These are phyloP conservation scores for Schizosaccharomyces japonicus DNA, from an alignment of 805 yeast species.

Conservation along the genomic window DNA sequence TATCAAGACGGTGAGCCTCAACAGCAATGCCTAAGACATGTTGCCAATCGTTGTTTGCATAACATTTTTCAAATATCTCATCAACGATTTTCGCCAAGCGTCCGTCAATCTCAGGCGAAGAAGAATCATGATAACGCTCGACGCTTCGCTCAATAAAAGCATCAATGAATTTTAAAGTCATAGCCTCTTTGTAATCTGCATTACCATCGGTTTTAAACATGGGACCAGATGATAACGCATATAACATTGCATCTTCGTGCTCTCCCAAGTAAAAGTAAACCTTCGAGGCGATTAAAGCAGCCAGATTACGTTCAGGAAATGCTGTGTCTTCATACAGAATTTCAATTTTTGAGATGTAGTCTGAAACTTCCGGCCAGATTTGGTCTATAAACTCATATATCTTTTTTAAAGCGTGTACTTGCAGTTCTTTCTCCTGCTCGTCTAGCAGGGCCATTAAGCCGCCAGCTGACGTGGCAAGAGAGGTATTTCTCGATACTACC, in stretches of 20 bases:
- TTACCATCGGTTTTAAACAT: conserved; percentile 51
- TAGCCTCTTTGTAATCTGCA: conserved; percentile 77
- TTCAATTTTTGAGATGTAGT: conserved; percentile 66
- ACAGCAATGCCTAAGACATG: conserved; percentile 76
- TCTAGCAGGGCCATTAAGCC: conserved; percentile 73
- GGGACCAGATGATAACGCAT: conserved; percentile 63
- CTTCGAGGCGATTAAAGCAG: conserved; percentile 81
- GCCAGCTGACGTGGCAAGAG: conserved; percentile 2
- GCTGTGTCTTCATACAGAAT: conserved; percentile 66
- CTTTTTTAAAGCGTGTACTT: conserved; percentile 62
- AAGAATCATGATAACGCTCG: conserved; percentile 11
- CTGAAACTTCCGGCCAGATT: conserved; percentile 93
- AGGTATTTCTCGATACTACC: neutral
- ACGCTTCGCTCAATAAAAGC: conserved; percentile 49
- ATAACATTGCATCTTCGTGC: conserved; percentile 70
- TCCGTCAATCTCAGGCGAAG: conserved; percentile 20
- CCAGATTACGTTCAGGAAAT: conserved; percentile 55
- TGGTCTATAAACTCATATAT: conserved; percentile 67
- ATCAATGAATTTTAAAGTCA: conserved; percentile 79
- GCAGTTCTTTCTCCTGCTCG: conserved; percentile 56
- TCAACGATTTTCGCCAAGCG: conserved; percentile 53
- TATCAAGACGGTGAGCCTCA: conserved; percentile 69
- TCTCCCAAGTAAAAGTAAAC: conserved; percentile 76
- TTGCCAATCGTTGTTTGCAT: conserved; percentile 41
- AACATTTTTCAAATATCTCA: conserved; percentile 64